Evolutionary conservation across 805 yeast genomes (phyloP), one percentile per base, ranked within the genome.

Genomic region (Kodamaea hsintzibuensis): DNA sequence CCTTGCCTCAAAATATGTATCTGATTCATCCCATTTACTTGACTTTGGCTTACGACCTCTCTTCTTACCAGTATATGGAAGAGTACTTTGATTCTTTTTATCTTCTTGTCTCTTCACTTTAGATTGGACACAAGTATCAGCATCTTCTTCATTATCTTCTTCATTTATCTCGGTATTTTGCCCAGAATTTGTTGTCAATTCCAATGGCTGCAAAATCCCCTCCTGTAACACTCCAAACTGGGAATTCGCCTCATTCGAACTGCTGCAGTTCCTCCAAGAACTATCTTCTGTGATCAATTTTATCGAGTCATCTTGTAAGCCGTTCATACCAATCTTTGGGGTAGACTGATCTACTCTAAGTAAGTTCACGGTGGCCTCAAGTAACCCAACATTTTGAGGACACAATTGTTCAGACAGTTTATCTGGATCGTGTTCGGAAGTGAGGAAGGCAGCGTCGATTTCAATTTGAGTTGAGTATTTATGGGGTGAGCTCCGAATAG

Each of bases 371-470:
- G 35, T 30, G 8, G 35, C 35, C 8, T 30, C 35, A 30, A 30
- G 35, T 30, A 30, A 30, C 5, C 35, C 35, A 8, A 30, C 35
- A 30, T 30, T 30, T 12, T 30, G 35, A 9, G 35, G 35, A 12
- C 35, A 30, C 35, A 30, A 8, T 8, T 8, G 13, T 8, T 2
- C 13, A 9, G 13, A 2, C 44, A 16, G 19, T 10, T 17, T 40
- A 25, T 17, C 19, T 17, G n/a, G 44, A 17, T 40, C 25, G 10
- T 17, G 7, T 7, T 65, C 68, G 10, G 67, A 62, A 6, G 64
- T 63, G 35, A 63, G 47, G 33, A 64, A 60, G 7, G 59, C 67
- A 27, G 57, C 51, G 53, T 64, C 65, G 4, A 65, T 58, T 19
- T 59, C 65, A 22, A 62, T 55, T 7, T 60, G 60, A 2, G 60